These are phyloP conservation scores for Globisporangium barbulae DNA, from an alignment of 352 stramenopile genomes.

Conservation along the genomic window DNA sequence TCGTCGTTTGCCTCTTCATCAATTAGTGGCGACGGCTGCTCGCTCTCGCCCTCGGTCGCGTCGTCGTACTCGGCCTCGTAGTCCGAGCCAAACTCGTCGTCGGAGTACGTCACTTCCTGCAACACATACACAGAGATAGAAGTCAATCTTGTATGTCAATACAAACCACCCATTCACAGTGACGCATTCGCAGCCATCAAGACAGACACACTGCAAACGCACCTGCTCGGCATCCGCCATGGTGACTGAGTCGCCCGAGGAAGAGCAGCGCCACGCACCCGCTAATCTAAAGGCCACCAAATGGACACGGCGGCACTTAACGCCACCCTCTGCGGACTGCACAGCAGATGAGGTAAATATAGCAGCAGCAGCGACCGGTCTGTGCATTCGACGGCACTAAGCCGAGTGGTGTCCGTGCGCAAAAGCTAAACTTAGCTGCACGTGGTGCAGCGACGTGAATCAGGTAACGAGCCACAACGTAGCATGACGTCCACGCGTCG, in stretches of 20 bases:
- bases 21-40: conserved; percentile 6
- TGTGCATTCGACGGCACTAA: background rate
- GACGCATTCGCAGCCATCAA: background rate
- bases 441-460: background rate
- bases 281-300: background rate
- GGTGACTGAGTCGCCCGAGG: background rate
- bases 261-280: background rate
- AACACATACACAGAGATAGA: background rate
- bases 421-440: background rate
- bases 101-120: conserved; percentile 38
- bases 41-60: conserved; percentile 15
- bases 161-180: background rate
- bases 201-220: background rate
- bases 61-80: conserved; percentile 26
- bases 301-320: background rate
- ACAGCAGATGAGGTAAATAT: background rate
- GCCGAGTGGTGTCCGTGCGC: too few species aligned
- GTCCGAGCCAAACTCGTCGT: conserved; percentile 47
- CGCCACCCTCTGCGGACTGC: background rate
- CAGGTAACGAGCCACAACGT: background rate
- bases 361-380: background rate
- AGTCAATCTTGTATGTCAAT: background rate
- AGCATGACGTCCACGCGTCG: background rate
- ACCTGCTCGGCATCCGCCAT: conserved; percentile 28
- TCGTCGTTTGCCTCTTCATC: background rate